Conservation (phyloP, 192 early-diverging fungal species). For the Coemansia sp. region DNA sequence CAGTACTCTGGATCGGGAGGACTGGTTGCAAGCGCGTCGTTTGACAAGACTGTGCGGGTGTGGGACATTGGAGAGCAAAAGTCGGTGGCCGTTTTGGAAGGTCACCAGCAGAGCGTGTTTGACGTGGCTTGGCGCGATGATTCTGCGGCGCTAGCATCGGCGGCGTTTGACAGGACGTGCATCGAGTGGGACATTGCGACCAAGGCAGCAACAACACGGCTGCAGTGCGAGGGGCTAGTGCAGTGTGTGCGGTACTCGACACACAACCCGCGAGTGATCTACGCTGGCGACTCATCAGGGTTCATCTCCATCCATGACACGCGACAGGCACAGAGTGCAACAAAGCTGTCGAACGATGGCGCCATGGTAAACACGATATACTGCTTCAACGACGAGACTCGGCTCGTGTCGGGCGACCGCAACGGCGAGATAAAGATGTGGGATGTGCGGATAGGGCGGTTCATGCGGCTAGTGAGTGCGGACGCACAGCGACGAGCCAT, state of each 20-base stretch:
- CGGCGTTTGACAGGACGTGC: constrained; percentile 48
- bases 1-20: constrained; percentile 84
- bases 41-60: constrained; percentile 90
- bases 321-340: constrained; percentile 24
- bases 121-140: constrained; percentile 54
- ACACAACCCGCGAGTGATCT: constrained; percentile 60
- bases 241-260: constrained; percentile 55
- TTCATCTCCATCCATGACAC: constrained; percentile 52
- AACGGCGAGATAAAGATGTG: constrained; percentile 80
- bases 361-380: constrained; percentile 54
- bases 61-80: constrained; percentile 73
- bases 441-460: constrained; percentile 78
- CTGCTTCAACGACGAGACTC: constrained; percentile 55
- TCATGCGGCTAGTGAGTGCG: constrained; percentile 47
- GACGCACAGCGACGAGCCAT: constrained; percentile 37
- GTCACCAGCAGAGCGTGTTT: constrained; percentile 53
- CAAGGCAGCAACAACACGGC: constrained; percentile 7
- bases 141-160: constrained; percentile 36
- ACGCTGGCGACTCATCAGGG: constrained; percentile 83
- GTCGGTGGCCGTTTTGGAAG: constrained; percentile 59
- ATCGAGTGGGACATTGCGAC: constrained; percentile 53
- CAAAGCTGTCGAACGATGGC: constrained; percentile 45
- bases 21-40: constrained; percentile 86
- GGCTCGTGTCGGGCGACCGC: constrained; percentile 52
- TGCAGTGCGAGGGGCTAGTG: constrained; percentile 47